Evolutionary conservation across 106 monocot species (phyloP), one percentile per base, ranked within the genome.

Genomic region (Posidonia australis): DNA sequence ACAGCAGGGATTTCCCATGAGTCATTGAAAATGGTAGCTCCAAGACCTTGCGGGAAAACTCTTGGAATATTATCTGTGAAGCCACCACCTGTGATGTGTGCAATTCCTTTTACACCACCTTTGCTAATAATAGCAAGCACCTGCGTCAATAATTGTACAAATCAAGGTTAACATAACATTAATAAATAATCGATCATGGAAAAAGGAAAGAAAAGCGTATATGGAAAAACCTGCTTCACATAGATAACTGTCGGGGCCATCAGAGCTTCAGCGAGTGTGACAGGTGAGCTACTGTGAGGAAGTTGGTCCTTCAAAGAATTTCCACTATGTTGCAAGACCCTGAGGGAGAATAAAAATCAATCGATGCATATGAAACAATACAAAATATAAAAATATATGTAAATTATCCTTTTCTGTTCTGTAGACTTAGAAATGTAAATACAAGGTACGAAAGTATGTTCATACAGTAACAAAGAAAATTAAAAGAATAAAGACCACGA

Each of bases 31-130:
- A 90, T 87, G 18, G 67, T 77, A 65, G 84, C 86, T 67, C 94
- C 94, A 58, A 96, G 79, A 64, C 94, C 94, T 23, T 65, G n/a
- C 47, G 94, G 94, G 63, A 96, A 87, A 21, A 90, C 78, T 64
- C 94, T 81, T 1, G 94, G 94, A 54, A 96, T 96, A 65, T 94
- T 94, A 64, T 94, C 94, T 6, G 87, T 90, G 64, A 96, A 96
- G 16, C 94, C 94, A 63, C 90, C 94, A 48, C 94, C 94, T 10
- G 90, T 96, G 25, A 96, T 96, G 60, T 96, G 94, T 46, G 94
- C 94, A 66, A 96, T 90, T 66, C 94, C 94, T 70, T 84, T 96
- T 18, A 96, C 90, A 45, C 94, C 94, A 27, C 94, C 94, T 47
- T 82, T 84, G 65, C 70, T 75, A 56, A 94, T 80, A n/a, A 94